Percentiles rank a stretch among this genome's conserved stretches.
phyloP scores from a whole-genome alignment of 345 rosid genomes.

The Gossypium thurberi region DNA sequence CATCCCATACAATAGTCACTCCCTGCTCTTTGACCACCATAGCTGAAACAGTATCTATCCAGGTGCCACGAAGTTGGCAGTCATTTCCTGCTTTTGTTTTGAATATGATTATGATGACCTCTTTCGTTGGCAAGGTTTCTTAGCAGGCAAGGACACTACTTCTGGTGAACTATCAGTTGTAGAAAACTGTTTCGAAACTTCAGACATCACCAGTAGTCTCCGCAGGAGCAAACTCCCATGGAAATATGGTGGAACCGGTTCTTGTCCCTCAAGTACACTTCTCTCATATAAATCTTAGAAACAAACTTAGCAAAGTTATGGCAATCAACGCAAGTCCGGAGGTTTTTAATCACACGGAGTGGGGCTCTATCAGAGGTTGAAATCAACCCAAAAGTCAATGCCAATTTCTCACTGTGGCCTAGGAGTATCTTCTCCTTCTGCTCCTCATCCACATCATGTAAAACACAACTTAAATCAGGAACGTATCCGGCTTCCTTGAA shows the following conservation, averaged over 20 bases:
- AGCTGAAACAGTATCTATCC: neutral
- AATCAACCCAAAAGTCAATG: conserved; percentile 70
- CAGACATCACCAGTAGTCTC: conserved; percentile 68
- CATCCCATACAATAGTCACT: neutral
- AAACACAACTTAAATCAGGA: conserved; percentile 71
- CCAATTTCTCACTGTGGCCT: conserved; percentile 87
- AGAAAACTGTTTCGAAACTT: neutral
- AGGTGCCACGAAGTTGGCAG: neutral
- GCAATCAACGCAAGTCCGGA: conserved; percentile 79
- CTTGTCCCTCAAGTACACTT: conserved; percentile 67
- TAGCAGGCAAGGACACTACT: neutral
- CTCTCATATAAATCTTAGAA: conserved; percentile 48
- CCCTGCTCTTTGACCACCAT: neutral
- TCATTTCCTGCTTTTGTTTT: neutral
- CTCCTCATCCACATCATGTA: conserved; percentile 81
- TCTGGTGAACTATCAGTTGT: neutral
- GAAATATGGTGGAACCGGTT: conserved; percentile 64
- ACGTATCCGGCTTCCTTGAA: conserved; percentile 78
- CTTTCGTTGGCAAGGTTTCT: neutral
- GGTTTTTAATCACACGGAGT: conserved; percentile 69
- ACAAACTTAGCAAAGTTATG: conserved; percentile 80
- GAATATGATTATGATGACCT: neutral
- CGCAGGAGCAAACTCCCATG: conserved; percentile 64
- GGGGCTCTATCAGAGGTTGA: conserved; percentile 40
- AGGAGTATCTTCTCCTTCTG: conserved; percentile 82